Evolutionary conservation across 1,284 basidiomycete genomes (phyloP), one percentile per base, ranked within the genome.

Genomic region (Puccinia sorghi): DNA sequence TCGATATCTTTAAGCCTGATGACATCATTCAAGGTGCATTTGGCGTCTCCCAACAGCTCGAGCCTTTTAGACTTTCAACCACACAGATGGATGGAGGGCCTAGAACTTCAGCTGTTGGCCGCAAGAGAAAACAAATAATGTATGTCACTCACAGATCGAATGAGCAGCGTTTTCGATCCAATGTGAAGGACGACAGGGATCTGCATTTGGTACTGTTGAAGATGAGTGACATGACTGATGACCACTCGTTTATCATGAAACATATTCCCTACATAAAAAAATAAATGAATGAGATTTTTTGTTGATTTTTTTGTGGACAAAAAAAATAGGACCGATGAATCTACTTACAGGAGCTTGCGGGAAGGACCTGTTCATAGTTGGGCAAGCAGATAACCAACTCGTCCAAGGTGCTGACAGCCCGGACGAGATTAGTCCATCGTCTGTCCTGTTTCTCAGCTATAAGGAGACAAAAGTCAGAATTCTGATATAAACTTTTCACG

Each of bases 1-100:
- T 78, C 75, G 41, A 95, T 85, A 79, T 93, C 91, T 83, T 91
- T 93, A 15, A 82, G 82, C 66, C 84, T 84, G 17, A 82, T 83
- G 41, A 85, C 81, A 37, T 84, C 84, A 52, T 84, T 83, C 46
- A 86, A 63, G 1, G 81, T 74, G 81, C 83, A 79, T 41, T 77
- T 82, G 67, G 82, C 79, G 70, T 78, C 59, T 61, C 52, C 61
- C 20, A 66, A 56, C 37, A 76, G 27, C 6, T 46, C 57, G 61
- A 84, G 81, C 54, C 80, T 67, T 43, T 81, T 80, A 57, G 75
- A 66, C 75, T 78, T 52, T 27, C 0, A 76, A 32, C 13, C 25
- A 13, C 37, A 64, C 43, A 37, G 15, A 59, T 13, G 54, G 2
- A 76, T 37, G 64, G 1, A 37, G 37, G 11, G 22, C 17, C n/a